Evolutionary conservation across 2,329 filamentous ascomycete genomes (phyloP).

Genomic region (Alternaria panax): DNA sequence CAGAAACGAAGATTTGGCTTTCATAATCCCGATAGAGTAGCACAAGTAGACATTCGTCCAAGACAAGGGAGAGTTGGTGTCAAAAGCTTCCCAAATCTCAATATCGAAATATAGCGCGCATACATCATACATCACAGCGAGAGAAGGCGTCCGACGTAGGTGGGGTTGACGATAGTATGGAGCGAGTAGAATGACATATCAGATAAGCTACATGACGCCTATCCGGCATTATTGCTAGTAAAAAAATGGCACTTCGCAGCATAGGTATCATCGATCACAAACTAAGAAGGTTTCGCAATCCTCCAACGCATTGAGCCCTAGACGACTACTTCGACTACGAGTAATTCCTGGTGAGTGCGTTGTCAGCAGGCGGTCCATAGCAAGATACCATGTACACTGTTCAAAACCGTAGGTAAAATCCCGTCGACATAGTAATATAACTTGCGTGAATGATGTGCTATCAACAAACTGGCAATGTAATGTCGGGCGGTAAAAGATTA

Average conservation of each 20-base stretch:
- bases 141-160: not conserved
- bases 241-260: too few species aligned
- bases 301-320: not conserved
- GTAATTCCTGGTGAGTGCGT: not conserved
- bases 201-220: not conserved
- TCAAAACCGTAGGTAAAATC: not conserved
- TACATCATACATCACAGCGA: not conserved
- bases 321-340: too few species aligned
- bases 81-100: not conserved
- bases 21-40: not conserved
- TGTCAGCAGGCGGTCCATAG: not conserved
- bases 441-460: not conserved
- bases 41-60: too few species aligned
- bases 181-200: not conserved
- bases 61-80: not conserved
- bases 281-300: not conserved
- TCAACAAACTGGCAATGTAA: too few species aligned
- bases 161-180: too few species aligned
- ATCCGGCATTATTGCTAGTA: too few species aligned
- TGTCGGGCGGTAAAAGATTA: too few species aligned
- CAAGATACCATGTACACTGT: too few species aligned
- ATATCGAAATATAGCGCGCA: not conserved
- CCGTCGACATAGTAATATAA: not conserved
- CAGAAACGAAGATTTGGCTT: not conserved
- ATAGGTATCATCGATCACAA: not conserved